Evolutionary conservation across 108 stramenopile genomes (phyloP).

Genomic region (Asterionellopsis glacialis): DNA sequence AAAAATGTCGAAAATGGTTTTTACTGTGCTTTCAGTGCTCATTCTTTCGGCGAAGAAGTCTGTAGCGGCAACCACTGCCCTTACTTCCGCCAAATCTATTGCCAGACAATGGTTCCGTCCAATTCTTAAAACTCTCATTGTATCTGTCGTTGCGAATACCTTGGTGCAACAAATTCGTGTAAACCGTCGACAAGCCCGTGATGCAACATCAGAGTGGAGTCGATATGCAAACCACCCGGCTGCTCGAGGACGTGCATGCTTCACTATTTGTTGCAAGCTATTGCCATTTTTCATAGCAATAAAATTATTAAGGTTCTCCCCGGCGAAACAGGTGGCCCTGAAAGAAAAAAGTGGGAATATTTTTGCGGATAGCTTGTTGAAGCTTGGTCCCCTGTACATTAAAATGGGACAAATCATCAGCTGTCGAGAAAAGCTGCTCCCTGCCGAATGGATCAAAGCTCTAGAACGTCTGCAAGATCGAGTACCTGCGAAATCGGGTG

Average conservation of each 20-base stretch:
- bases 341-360: slow-evolving; percentile 31
- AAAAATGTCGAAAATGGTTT: no score
- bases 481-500: slow-evolving; percentile 78
- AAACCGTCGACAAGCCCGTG: slow-evolving; percentile 38
- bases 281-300: slow-evolving; percentile 9
- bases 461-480: slow-evolving; percentile 90
- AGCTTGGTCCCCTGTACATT: slow-evolving; percentile 83
- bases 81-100: no score
- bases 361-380: slow-evolving; percentile 69
- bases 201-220: slow-evolving; percentile 82
- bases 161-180: no score
- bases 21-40: no score
- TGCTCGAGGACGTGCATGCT: slow-evolving; percentile 57
- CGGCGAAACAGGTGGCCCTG: neutral
- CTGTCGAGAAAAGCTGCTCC: slow-evolving; percentile 81
- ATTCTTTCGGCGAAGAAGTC: no score
- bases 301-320: slow-evolving; percentile 2
- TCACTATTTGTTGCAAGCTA: slow-evolving; percentile 17
- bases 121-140: no score
- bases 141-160: no score
- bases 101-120: no score
- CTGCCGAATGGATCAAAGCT: slow-evolving; percentile 79
- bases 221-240: slow-evolving; percentile 69
- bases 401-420: slow-evolving; percentile 93
- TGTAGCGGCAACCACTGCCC: no score